Percentiles rank a stretch among this genome's conserved stretches.
These are phyloP conservation scores for Tricholoma saponaceum DNA, from an alignment of 768 basidiomycete genomes.

Conservation along the genomic window DNA sequence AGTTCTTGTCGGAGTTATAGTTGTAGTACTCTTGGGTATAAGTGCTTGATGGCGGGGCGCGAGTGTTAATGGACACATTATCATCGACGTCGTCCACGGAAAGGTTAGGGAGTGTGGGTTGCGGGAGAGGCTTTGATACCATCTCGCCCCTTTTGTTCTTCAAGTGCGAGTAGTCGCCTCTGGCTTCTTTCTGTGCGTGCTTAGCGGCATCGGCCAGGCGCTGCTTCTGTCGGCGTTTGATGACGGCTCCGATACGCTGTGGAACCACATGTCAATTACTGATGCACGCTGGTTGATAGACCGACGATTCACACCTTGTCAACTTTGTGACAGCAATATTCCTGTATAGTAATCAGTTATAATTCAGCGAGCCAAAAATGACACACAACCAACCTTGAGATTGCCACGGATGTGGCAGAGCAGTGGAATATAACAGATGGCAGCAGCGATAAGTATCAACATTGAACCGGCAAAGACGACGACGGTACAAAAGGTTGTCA, in stretches of 20 bases:
- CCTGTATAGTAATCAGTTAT: constrained; percentile 38
- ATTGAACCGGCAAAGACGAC: constrained; percentile 83
- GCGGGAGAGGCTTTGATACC: constrained; percentile 76
- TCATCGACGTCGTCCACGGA: constrained; percentile 74
- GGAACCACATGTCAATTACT: background rate
- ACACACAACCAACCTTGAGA: constrained; percentile 60
- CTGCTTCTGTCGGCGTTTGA: constrained; percentile 88
- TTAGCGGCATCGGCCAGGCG: constrained; percentile 77
- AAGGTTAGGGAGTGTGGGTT: constrained; percentile 92
- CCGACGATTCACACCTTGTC: constrained; percentile 66
- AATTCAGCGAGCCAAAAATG: background rate
- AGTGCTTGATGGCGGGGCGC: constrained; percentile 47
- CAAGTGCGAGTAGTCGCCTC: constrained; percentile 85
- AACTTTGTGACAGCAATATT: constrained; percentile 98
- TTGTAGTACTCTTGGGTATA: constrained; percentile 55
- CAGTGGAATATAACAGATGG: constrained; percentile 87
- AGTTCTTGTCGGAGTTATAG: constrained; percentile 50
- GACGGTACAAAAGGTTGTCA: constrained; percentile 89
- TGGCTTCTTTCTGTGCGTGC: constrained; percentile 86
- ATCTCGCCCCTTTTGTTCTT: constrained; percentile 91
- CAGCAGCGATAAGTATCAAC: constrained; percentile 78
- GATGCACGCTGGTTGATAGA: background rate
- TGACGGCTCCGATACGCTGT: constrained; percentile 90
- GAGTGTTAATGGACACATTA: constrained; percentile 53
- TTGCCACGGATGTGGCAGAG: constrained; percentile 96